These are phyloP conservation scores for Candida smagusa DNA, from an alignment of 1,139 yeast species.

Conservation along the genomic window DNA sequence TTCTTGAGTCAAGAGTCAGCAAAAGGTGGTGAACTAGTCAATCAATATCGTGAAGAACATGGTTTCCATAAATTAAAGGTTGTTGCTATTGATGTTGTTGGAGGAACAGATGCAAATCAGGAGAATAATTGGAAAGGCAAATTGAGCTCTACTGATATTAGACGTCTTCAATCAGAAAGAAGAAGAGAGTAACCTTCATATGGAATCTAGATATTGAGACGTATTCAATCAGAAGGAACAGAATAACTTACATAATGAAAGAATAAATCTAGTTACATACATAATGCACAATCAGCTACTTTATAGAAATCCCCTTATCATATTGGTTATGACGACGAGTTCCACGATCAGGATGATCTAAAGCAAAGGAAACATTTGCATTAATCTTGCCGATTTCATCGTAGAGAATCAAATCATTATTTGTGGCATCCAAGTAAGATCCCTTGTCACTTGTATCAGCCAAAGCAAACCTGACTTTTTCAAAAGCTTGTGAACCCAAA, in stretches of 20 bases:
- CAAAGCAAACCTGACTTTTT: conserved; percentile 65
- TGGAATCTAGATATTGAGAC: conserved; percentile 27
- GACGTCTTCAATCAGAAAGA: conserved; percentile 20
- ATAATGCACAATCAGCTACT: too few relatives aligned
- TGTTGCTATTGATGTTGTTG: conserved; percentile 67
- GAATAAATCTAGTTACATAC: background rate
- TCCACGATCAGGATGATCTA: conserved; percentile 83
- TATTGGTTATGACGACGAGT: conserved; percentile 43
- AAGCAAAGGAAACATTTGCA: conserved; percentile 49
- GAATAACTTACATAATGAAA: background rate
- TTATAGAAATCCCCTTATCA: conserved; percentile 52
- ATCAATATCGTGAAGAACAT: conserved; percentile 55
- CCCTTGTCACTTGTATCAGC: conserved; percentile 44
- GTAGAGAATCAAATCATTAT: conserved; percentile 52
- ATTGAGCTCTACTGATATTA: conserved; percentile 71
- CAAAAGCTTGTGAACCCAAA: conserved; percentile 74
- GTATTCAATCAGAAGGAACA: conserved; percentile 13
- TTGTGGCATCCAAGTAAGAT: conserved; percentile 47
- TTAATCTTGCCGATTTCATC: conserved; percentile 48
- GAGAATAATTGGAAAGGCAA: conserved; percentile 60
- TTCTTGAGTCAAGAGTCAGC: conserved; percentile 79
- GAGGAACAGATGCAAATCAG: conserved; percentile 43
- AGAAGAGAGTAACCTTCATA: background rate
- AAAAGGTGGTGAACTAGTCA: conserved; percentile 71
- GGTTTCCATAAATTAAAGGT: conserved; percentile 55